Evolutionary conservation across 2,329 filamentous ascomycete species (phyloP), one percentile per base, ranked within the genome.

Genomic region (Beauveria brongniartii): DNA sequence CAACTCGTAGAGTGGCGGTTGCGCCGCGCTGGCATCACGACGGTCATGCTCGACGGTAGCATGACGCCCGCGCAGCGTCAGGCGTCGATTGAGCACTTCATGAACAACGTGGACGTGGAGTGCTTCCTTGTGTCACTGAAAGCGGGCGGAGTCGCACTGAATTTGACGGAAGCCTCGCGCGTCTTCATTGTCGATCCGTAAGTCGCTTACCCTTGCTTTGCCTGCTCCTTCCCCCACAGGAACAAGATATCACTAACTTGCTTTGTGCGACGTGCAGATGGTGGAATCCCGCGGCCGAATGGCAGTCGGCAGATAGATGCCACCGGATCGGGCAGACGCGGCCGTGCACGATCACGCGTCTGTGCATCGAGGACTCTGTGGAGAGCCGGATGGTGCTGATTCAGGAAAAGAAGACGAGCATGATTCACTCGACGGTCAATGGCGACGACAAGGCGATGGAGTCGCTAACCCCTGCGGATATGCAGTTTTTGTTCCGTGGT

Each of bases 271-370:
- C 24, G 7, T 3, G 24, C 66, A 92, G 89, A 67, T 97, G 94
- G 94, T 99, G 94, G 94, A 97, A 97, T 67, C 94, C 94, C n/a
- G 92, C 92, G n/a, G 93, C 93, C 0, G 94, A 99, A 76, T 99
- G 94, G 94, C 94, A 99, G 75, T 94, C 90, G 64, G 94, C 94
- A 3, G 94, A 99, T 72, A 84, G 90, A 65, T 92, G 89, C 70
- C 94, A 97, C 75, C 92, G 94, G 61, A 99, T 97, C 67, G 94
- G 94, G 37, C 94, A 99, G 77, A 90, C 87, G 52, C 89, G 94
- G 8, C 93, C 93, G 30, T 97, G 94, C 72, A 91, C 91, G 41
- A 96, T 99, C 68, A 97, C 92, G 1, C 87, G 94, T 30, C 84
- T 99, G 12, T 95, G 92, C 71, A 97, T 99, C 64, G 93, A 99